Percentiles rank a stretch among this genome's conserved stretches.
These are phyloP conservation scores for Cladosporium sp. DNA, from an alignment of 2,329 filamentous ascomycete genomes.

Conservation along the genomic window DNA sequence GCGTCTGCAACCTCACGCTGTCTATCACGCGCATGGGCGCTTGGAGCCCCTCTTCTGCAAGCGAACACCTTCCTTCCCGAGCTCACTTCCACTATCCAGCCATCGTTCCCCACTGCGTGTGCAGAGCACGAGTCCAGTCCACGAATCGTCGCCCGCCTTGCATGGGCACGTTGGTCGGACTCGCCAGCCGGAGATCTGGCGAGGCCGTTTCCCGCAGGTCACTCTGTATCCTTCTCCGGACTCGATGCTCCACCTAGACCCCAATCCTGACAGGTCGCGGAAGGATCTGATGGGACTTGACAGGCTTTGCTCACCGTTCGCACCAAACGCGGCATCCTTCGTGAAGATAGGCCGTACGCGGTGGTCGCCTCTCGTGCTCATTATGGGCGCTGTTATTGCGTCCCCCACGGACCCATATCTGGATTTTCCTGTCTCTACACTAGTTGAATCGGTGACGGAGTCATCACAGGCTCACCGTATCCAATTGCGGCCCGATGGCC, in stretches of 20 bases:
- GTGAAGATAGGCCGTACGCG: neutral
- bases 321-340: neutral
- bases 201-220: neutral
- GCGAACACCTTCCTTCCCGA: constrained; percentile 1
- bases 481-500: constrained; percentile 4
- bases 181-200: neutral
- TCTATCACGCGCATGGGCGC: constrained; percentile 8
- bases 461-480: neutral
- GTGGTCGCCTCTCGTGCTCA: too few relatives aligned
- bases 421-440: neutral
- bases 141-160: constrained; percentile 1
- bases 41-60: constrained; percentile 11
- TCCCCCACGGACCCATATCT: too few relatives aligned
- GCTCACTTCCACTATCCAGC: constrained; percentile 1
- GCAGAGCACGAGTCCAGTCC: constrained; percentile 3
- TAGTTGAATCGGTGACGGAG: neutral
- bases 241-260: too few relatives aligned
- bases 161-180: constrained; percentile 4
- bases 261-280: constrained; percentile 8
- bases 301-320: neutral
- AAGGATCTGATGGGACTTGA: constrained; percentile 4
- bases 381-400: too few relatives aligned
- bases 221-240: too few relatives aligned
- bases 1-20: constrained; percentile 9
- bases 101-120: constrained; percentile 8